Base-by-base conservation (phyloP, 2,329 filamentous ascomycete species). In the Cyphellophora europaea region DNA sequence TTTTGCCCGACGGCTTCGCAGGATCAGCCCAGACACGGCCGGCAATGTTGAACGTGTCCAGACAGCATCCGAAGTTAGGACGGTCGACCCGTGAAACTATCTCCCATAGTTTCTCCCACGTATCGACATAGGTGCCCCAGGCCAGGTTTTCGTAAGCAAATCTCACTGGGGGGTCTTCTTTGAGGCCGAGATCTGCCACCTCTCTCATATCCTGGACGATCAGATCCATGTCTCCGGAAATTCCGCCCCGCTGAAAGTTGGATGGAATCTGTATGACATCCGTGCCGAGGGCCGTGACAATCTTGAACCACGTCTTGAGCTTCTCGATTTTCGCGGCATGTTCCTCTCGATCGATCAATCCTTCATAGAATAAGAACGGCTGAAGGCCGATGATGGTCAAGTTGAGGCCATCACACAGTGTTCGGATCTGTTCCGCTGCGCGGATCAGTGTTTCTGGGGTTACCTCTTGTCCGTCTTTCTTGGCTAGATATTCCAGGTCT, bases 1-100 rank as follows among this genome's bases (percentile, higher is more conserved):
- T 71, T 44, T 65, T 67, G 3, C 79, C 73, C 0, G 61, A 60
- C 0, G 59, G 43, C 0, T 65, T 54, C 0, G 72, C 55, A 0
- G 82, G 82, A 49, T 88, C 81, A 0, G 78, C 82, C 47, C 74
- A 88, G 40, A 83, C 72, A 4, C 75, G 61, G 1, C 73, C 82
- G 1, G 79, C 74, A 41, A 88, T 81, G 55, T 88, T 83, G 61
- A 84, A 88, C 1, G 77, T 83, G 55, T 88, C 82, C 16, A 88
- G 66, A 51, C 80, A 86, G 30, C 85, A 61, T 5, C 82, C 82
- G 51, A 88, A 84, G 56, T 87, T 88, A 10, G 69, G 57, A 3
- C 79, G 58, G 53, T 82, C 65, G 17, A 87, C 79, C 2, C 59
- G 59, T 46, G 66, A 57, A 1, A 87, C 74, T 2, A 85, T 61